phyloP scores from a whole-genome alignment of 2,329 filamentous ascomycete species.

The Ophiostoma montium region DNA sequence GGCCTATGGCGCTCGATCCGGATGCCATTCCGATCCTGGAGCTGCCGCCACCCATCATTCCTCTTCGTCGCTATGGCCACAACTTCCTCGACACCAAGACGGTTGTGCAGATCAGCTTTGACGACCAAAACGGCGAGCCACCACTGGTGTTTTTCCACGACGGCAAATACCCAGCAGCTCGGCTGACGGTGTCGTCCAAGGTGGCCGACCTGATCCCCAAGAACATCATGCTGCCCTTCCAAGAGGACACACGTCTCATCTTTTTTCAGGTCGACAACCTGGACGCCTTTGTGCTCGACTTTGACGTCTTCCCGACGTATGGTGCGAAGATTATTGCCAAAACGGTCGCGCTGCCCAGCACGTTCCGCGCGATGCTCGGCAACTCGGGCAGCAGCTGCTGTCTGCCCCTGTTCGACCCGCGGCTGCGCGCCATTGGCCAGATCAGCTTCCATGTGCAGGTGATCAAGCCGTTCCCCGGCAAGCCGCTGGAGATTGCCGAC shows the following conservation, averaged over 20 bases:
- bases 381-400: slow-evolving; percentile 68
- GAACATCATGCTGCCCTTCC: slow-evolving; percentile 87
- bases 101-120: slow-evolving; percentile 85
- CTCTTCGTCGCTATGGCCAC: slow-evolving; percentile 84
- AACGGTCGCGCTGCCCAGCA: slow-evolving; percentile 76
- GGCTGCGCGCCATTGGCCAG: slow-evolving; percentile 80
- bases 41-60: slow-evolving; percentile 89
- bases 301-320: slow-evolving; percentile 95
- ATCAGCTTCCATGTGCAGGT: slow-evolving; percentile 92
- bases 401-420: slow-evolving; percentile 82
- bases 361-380: slow-evolving; percentile 62
- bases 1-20: slow-evolving; percentile 55
- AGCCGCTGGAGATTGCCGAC: slow-evolving; percentile 89
- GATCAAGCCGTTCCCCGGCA: slow-evolving; percentile 87
- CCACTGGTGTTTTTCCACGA: slow-evolving; percentile 94
- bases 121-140: slow-evolving; percentile 56
- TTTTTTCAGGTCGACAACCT: slow-evolving; percentile 94
- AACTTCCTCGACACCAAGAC: slow-evolving; percentile 98
- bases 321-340: slow-evolving; percentile 96
- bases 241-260: slow-evolving; percentile 85
- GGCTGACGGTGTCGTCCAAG: slow-evolving; percentile 93
- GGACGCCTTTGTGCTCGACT: slow-evolving; percentile 86
- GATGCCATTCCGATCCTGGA: slow-evolving; percentile 88
- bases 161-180: slow-evolving; percentile 87
- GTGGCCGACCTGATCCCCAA: slow-evolving; percentile 90